phyloP scores from a whole-genome alignment of 2,329 filamentous ascomycete species.

The Sarocladium oryzae region DNA sequence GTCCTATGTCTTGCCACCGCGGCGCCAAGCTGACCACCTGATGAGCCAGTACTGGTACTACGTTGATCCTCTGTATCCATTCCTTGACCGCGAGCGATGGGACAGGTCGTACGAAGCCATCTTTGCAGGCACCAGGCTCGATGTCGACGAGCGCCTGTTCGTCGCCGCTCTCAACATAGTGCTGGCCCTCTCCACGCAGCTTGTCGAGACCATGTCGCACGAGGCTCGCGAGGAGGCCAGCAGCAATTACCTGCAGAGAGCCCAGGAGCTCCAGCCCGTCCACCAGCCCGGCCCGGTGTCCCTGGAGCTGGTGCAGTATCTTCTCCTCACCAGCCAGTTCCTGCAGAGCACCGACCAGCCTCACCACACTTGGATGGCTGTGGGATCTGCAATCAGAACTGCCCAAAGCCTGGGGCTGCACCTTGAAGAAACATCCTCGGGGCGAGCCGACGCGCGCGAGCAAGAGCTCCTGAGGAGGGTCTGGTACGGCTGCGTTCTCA shows the following conservation, averaged over 20 bases:
- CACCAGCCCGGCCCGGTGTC: slow-evolving; percentile 36
- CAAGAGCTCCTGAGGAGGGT: slow-evolving; percentile 22
- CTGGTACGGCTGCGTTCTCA: slow-evolving; percentile 31
- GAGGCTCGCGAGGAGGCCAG: slow-evolving; percentile 34
- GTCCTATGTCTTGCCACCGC: slow-evolving; percentile 31
- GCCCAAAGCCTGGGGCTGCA: slow-evolving; percentile 41
- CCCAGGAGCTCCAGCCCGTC: slow-evolving; percentile 34
- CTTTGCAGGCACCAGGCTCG: slow-evolving; percentile 30
- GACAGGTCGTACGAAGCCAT: slow-evolving; percentile 31
- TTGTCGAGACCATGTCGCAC: slow-evolving; percentile 32
- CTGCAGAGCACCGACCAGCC: slow-evolving; percentile 40
- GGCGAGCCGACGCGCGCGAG: slow-evolving; percentile 16
- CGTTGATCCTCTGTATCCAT: slow-evolving; percentile 39
- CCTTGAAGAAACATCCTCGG: slow-evolving; percentile 29
- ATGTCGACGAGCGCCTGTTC: slow-evolving; percentile 34
- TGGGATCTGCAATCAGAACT: slow-evolving; percentile 37
- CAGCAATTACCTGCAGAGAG: slow-evolving; percentile 34
- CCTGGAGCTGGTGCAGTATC: slow-evolving; percentile 36
- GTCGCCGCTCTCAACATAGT: slow-evolving; percentile 39
- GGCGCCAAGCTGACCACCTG: slow-evolving; percentile 37
- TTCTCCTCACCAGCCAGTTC: slow-evolving; percentile 41
- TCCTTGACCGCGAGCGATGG: slow-evolving; percentile 32
- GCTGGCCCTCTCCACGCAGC: slow-evolving; percentile 38
- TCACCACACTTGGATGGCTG: slow-evolving; percentile 43
- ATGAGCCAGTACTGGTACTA: slow-evolving; percentile 40